Evolutionary conservation across 2,329 filamentous ascomycete species (phyloP).

Genomic region (Fusarium foetens): DNA sequence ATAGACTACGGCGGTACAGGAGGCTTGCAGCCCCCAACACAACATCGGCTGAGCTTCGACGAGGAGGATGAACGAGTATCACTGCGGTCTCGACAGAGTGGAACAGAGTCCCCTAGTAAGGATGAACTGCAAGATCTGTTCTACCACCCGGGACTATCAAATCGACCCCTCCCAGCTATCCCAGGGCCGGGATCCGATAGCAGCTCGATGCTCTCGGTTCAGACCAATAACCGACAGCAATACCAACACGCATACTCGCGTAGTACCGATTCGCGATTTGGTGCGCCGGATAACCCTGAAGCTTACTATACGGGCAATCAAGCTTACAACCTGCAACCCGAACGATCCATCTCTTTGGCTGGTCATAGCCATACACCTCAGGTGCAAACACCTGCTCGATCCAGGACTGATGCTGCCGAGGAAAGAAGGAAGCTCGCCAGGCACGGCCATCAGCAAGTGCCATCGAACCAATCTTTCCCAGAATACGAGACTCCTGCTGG

Average conservation of each 20-base stretch:
- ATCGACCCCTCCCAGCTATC: conserved; percentile 71
- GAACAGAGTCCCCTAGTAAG: conserved; percentile 72
- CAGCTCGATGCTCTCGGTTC: conserved; percentile 61
- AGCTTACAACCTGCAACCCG: conserved; percentile 58
- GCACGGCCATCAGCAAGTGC: conserved; percentile 58
- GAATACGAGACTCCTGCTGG: conserved; percentile 66
- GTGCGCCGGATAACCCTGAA: conserved; percentile 59
- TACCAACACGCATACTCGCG: conserved; percentile 62
- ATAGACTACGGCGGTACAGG: conserved; percentile 93
- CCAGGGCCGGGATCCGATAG: conserved; percentile 71
- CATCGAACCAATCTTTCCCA: conserved; percentile 63
- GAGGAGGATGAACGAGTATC: conserved; percentile 84
- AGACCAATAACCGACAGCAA: conserved; percentile 54
- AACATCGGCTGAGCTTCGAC: conserved; percentile 85
- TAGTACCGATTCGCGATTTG: conserved; percentile 57
- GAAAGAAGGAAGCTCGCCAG: conserved; percentile 67
- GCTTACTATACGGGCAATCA: conserved; percentile 56
- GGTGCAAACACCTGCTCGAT: conserved; percentile 84
- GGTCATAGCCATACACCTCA: conserved; percentile 84
- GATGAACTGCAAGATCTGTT: conserved; percentile 90
- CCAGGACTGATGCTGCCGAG: conserved; percentile 91
- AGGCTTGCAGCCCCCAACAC: conserved; percentile 79
- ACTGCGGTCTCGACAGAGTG: conserved; percentile 65
- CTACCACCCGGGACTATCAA: conserved; percentile 84
- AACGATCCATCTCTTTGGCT: conserved; percentile 83